Evolutionary conservation across 495 filamentous ascomycete species (phyloP).

Genomic region (Pseudomonodictys pantanalensis): DNA sequence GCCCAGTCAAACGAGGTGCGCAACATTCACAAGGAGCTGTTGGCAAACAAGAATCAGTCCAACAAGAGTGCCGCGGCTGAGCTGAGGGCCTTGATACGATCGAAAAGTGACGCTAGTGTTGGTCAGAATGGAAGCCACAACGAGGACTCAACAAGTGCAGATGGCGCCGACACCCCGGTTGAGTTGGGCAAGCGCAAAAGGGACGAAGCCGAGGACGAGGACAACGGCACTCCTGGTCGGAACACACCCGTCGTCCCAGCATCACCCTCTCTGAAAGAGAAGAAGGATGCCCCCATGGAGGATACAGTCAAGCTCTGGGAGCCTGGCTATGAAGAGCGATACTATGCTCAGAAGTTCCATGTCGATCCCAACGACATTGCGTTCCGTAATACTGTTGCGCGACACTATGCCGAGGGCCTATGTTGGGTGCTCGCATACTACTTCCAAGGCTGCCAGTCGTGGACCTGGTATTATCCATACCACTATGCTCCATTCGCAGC

Average conservation of each 20-base stretch:
- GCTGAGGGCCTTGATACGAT: slow-evolving; percentile 76
- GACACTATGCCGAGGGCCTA: slow-evolving; percentile 92
- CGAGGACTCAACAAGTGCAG: neutral
- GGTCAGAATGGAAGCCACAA: slow-evolving; percentile 12
- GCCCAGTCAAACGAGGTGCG: slow-evolving; percentile 61
- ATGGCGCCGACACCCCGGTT: slow-evolving; percentile 41
- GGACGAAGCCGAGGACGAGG: slow-evolving; percentile 60
- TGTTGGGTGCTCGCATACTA: slow-evolving; percentile 98
- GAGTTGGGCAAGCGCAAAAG: slow-evolving; percentile 61
- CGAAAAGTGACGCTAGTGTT: slow-evolving; percentile 32
- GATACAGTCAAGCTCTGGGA: slow-evolving; percentile 95
- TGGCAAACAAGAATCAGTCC: slow-evolving; percentile 79
- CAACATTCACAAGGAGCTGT: slow-evolving; percentile 79
- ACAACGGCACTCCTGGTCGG: slow-evolving; percentile 56
- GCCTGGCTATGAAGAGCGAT: slow-evolving; percentile 87
- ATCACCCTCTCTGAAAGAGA: slow-evolving; percentile 43
- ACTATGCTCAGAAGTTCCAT: slow-evolving; percentile 97
- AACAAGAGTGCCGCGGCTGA: slow-evolving; percentile 94
- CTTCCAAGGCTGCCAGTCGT: slow-evolving; percentile 95
- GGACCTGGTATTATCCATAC: slow-evolving; percentile 98
- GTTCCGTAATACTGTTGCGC: slow-evolving; percentile 89
- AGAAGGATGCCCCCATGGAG: slow-evolving; percentile 59
- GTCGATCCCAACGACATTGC: slow-evolving; percentile 75
- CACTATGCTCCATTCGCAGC: slow-evolving; percentile 97
- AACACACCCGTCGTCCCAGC: slow-evolving; percentile 50